Base-by-base conservation (phyloP, 768 basidiomycete genomes). In the Collybiopsis confluens region DNA sequence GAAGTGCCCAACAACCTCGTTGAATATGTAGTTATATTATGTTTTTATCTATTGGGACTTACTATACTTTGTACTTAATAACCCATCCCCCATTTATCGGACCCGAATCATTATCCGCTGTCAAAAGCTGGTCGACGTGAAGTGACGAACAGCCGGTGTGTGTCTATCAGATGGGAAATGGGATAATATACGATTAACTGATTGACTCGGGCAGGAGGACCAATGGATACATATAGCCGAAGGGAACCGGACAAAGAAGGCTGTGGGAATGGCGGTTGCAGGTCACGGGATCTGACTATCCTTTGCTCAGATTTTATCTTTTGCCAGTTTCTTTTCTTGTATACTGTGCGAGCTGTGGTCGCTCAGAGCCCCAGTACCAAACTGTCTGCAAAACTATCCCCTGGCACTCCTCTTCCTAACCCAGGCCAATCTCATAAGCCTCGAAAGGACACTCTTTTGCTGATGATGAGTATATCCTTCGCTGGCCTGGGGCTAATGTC, bases 391-490 rank as follows among this genome's bases (percentile, higher is more conserved):
- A 59, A 63, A 56, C 49, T 58, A 58, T 65, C 61, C 59, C 60
- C 61, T 55, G 57, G 56, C 56, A 64, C 55, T 59, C 70, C 63
- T 64, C 55, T 62, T 60, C 61, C 68, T 66, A 63, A 65, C 66
- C 68, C 63, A 65, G 62, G 71, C 65, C 67, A 67, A 56, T 61
- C 69, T 63, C 61, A 63, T 58, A 58, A 60, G 62, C 61, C 70
- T 62, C 28, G 62, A 59, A 64, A 61, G 65, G 71, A 71, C 68
- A 65, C 72, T 58, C 64, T 81, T 59, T 67, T 82, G 56, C 70
- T 83, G 64, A 69, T 81, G 70, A 86, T 86, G 83, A 75, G 76
- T 73, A 68, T 86, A 66, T 83, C 82, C 66, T 71, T 86, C 54
- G 82, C 80, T 64, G 80, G 79, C 47, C 68, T 87, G 58, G 76